These are phyloP conservation scores for Rhizoclosmatium globosum DNA, from an alignment of 192 early-diverging fungal genomes.

Conservation along the genomic window DNA sequence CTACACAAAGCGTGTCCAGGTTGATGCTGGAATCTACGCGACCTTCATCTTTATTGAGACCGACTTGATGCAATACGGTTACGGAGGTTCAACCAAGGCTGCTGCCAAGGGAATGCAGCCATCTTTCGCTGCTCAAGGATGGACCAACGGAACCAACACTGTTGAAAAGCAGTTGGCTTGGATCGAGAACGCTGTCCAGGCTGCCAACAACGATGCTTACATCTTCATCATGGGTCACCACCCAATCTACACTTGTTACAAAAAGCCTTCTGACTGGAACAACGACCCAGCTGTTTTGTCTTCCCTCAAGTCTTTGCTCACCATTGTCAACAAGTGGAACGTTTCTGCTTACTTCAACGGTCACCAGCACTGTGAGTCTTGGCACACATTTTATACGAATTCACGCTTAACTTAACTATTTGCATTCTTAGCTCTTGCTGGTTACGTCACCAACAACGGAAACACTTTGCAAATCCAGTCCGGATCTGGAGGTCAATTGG, in stretches of 20 bases:
- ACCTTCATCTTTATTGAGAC: constrained; percentile 42
- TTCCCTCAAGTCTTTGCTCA: neutral
- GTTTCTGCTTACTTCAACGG: constrained; percentile 22
- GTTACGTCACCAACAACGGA: constrained; percentile 19
- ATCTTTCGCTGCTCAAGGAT: neutral
- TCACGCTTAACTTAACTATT: neutral
- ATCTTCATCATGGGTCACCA: constrained; percentile 31
- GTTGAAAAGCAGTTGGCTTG: constrained; percentile 24
- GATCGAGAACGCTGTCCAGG: constrained; percentile 19
- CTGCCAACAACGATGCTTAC: constrained; percentile 28
- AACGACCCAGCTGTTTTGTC: neutral
- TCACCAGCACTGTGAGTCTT: neutral
- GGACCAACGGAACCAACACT: neutral
- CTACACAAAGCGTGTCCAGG: constrained; percentile 19
- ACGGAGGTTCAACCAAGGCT: constrained; percentile 4
- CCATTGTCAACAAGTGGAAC: constrained; percentile 25
- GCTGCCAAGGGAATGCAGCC: neutral
- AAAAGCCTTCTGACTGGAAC: neutral
- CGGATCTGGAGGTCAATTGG: constrained; percentile 27
- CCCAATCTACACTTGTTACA: neutral
- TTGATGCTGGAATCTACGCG: constrained; percentile 6
- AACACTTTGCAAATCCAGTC: constrained; percentile 21
- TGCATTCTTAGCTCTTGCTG: neutral
- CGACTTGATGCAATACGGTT: constrained; percentile 20
- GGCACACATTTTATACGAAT: neutral